Evolutionary conservation across 108 stramenopile genomes (phyloP), one percentile per base, ranked within the genome.

Genomic region (Nitzschia sp.): DNA sequence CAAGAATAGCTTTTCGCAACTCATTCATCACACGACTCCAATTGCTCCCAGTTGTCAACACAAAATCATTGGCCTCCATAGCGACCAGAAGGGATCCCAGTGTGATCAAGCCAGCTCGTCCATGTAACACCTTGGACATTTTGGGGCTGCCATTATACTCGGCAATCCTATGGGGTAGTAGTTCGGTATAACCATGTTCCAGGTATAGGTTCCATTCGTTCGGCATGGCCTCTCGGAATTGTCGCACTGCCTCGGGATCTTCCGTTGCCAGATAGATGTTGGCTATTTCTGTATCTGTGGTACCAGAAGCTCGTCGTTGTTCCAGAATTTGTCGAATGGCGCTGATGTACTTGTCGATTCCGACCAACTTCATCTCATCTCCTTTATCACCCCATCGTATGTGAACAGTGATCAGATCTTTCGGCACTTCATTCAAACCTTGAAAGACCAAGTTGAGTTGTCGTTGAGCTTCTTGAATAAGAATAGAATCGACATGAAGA

Each of bases 21-120:
- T 81, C 79, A 36, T 86, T 75, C 73, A 86, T 75, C 35, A 86
- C 27, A 27, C 73, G 64, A 68, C 81, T 83, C 85, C 85, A 86
- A 63, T 86, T 86, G 26, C 76, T 78, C 32, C 23, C 70, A 6
- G 80, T 80, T 0, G 82, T 78, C 53, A 86, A 58, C 22, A 86
- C 85, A 72, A 75, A 86, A 27, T 77, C 69, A 47, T 86, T 80
- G n/a, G 75, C 76, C 65, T 85, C 79, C 78, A 85, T 73, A 1
- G 81, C 78, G 1, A 85, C 67, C 62, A 86, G 59, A n/a, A 86
- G 63, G 0, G 80, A 76, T 9, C 66, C 85, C 27, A 86, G 52
- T 15, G 81, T 70, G 9, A 66, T 21, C 11, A 82, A 52, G 9
- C 85, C 85, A 6, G 76, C 25, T 36, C 56, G 47, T 8, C 81